Percentiles rank a stretch among this genome's conserved stretches.
Conservation (phyloP, 768 basidiomycete species). For the Boletellus ananiceps region DNA sequence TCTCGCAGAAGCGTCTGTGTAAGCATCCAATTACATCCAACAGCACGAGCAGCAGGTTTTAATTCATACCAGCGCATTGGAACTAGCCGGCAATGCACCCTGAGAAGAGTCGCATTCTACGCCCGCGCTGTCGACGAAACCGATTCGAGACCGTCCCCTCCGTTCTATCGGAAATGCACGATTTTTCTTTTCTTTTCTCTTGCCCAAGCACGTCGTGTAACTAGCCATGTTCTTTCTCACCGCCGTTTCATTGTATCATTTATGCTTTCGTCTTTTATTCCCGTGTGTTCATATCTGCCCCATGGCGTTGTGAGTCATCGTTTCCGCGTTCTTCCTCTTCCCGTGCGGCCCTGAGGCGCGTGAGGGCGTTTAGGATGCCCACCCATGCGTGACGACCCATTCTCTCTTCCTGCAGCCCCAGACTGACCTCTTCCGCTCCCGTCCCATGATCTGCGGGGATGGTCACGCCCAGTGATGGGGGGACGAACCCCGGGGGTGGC, state of each 20-base stretch:
- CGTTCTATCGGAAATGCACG: conserved; percentile 22
- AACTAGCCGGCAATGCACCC: conserved; percentile 8
- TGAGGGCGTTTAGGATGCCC: conserved; percentile 64
- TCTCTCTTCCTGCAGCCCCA: conserved; percentile 74
- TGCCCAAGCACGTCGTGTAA: conserved; percentile 2
- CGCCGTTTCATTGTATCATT: neutral
- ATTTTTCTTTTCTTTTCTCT: neutral
- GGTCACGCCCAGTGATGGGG: conserved; percentile 75
- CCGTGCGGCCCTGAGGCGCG: conserved; percentile 50
- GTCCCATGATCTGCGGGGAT: conserved; percentile 41
- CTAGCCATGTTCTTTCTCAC: conserved; percentile 1
- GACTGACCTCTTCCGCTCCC: conserved; percentile 34
- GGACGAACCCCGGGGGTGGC: conserved; percentile 65
- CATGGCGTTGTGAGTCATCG: conserved; percentile 11
- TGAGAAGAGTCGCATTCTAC: conserved; percentile 18
- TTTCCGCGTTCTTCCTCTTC: conserved; percentile 19
- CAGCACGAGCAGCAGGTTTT: conserved; percentile 5
- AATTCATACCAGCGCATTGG: conserved; percentile 20
- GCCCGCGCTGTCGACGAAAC: conserved; percentile 15
- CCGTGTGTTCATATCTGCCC: conserved; percentile 19
- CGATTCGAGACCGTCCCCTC: neutral
- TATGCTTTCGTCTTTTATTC: conserved; percentile 6
- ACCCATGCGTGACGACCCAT: conserved; percentile 76
- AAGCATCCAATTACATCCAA: conserved; percentile 16
- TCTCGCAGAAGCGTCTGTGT: conserved; percentile 51